Evolutionary conservation across 192 early-diverging fungal genomes (phyloP).

Genomic region (Backusella westeae): DNA sequence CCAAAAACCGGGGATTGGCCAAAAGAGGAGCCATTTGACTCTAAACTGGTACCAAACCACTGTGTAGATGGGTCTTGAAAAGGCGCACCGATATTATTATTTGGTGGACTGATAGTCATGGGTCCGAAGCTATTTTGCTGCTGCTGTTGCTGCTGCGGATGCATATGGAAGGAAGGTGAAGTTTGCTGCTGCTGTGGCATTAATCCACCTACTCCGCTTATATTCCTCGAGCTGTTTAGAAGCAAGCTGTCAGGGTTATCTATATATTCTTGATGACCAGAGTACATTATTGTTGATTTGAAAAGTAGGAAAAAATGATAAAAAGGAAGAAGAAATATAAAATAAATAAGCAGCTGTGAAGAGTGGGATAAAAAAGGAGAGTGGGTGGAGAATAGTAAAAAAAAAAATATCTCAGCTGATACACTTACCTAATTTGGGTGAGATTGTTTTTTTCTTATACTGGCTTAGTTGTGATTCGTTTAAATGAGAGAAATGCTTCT

Average conservation of each 20-base stretch:
- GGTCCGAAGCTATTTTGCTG: conserved; percentile 10
- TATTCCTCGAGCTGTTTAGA: neutral
- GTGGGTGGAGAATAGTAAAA: conserved; percentile 2
- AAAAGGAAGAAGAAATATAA: neutral
- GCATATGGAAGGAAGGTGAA: neutral
- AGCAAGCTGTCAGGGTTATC: conserved; percentile 1
- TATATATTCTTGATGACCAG: neutral
- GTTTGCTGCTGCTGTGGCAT: neutral
- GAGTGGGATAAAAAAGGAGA: neutral
- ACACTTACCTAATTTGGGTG: neutral
- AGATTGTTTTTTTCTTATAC: neutral
- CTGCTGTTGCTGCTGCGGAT: conserved; percentile 9
- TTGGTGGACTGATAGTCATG: conserved; percentile 20
- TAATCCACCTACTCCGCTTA: neutral
- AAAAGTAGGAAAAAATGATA: neutral
- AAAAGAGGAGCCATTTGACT: conserved; percentile 30
- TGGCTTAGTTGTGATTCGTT: neutral
- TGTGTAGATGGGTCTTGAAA: conserved; percentile 2
- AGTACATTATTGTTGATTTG: neutral
- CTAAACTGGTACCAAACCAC: conserved; percentile 31
- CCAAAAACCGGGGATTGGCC: conserved; percentile 30
- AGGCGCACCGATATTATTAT: neutral
- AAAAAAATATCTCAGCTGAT: neutral
- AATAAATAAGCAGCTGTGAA: neutral
- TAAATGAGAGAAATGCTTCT: neutral